Percentiles rank a stretch among this genome's conserved stretches.
Evolutionary conservation across 495 filamentous ascomycete species (phyloP).

Genomic region (Neurospora tetrasperma): DNA sequence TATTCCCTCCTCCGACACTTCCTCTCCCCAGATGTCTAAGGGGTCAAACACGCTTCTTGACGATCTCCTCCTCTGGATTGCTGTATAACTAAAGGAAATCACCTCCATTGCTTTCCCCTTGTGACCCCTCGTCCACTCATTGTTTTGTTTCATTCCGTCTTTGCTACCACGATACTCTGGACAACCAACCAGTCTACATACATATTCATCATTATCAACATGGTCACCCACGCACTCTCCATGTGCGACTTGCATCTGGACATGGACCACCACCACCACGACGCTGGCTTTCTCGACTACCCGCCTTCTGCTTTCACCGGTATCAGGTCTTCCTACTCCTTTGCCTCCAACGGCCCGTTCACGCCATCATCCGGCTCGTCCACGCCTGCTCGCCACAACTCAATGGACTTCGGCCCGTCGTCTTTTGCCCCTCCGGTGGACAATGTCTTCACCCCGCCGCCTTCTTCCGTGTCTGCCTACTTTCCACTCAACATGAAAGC

Average conservation of each 20-base stretch:
- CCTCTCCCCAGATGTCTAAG: conserved; percentile 14
- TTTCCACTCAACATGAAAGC: conserved; percentile 21
- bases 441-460: conserved; percentile 24
- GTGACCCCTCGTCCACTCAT: background rate
- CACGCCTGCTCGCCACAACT: conserved; percentile 9
- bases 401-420: conserved; percentile 15
- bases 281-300: conserved; percentile 18
- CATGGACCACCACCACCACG: conserved; percentile 10
- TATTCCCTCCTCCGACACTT: conserved; percentile 13
- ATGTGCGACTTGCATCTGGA: conserved; percentile 17
- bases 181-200: background rate
- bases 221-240: conserved; percentile 8
- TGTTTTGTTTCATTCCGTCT: too few species aligned
- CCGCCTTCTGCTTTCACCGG: conserved; percentile 16
- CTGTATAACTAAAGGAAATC: conserved; percentile 15
- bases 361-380: conserved; percentile 30
- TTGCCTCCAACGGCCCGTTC: conserved; percentile 27
- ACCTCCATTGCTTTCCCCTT: conserved; percentile 11
- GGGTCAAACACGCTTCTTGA: conserved; percentile 2
- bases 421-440: conserved; percentile 15
- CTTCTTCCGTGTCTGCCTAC: conserved; percentile 25
- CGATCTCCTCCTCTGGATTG: conserved; percentile 5
- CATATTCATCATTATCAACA: conserved; percentile 4
- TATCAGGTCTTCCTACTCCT: conserved; percentile 26
- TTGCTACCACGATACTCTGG: background rate